Percentiles rank a stretch among this genome's conserved stretches.
These are phyloP conservation scores for Triticum turgidum DNA, from an alignment of 176 grass and related monocot genomes.

Conservation along the genomic window DNA sequence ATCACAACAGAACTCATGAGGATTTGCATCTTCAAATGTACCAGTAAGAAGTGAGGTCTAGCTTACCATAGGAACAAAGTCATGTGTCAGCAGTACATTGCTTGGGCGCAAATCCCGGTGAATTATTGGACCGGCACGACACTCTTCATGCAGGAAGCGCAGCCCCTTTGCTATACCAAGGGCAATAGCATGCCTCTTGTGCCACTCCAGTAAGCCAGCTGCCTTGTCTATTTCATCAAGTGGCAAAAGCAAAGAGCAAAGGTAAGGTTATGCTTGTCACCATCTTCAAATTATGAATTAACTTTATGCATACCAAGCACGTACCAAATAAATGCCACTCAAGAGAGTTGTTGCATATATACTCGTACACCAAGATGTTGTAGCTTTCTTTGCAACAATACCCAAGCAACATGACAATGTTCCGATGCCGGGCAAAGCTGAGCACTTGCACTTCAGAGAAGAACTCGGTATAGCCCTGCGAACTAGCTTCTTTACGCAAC, in stretches of 20 bases:
- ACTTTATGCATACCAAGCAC: constrained; percentile 11
- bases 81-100: constrained; percentile 75
- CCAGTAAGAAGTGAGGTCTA: background rate
- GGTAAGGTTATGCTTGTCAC: background rate
- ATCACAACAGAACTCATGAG: background rate
- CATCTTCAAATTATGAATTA: background rate
- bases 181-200: constrained; percentile 66
- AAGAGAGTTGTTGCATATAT: constrained; percentile 77
- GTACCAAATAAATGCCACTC: constrained; percentile 78
- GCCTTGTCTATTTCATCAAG: constrained; percentile 44
- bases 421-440: constrained; percentile 71
- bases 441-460: constrained; percentile 80
- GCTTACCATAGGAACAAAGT: constrained; percentile 70
- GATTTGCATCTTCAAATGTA: constrained; percentile 16
- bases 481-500: constrained; percentile 60
- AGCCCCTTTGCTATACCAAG: constrained; percentile 74
- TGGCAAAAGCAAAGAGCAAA: background rate
- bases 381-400: constrained; percentile 81
- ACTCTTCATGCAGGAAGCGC: constrained; percentile 68
- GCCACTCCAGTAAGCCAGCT: constrained; percentile 62
- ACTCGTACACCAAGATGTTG: constrained; percentile 78
- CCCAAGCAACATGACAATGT: constrained; percentile 77
- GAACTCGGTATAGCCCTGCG: constrained; percentile 71
- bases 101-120: constrained; percentile 73
- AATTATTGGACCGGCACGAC: constrained; percentile 68